phyloP scores from a whole-genome alignment of 176 grass and related monocot genomes.

The Oryza brachyantha region DNA sequence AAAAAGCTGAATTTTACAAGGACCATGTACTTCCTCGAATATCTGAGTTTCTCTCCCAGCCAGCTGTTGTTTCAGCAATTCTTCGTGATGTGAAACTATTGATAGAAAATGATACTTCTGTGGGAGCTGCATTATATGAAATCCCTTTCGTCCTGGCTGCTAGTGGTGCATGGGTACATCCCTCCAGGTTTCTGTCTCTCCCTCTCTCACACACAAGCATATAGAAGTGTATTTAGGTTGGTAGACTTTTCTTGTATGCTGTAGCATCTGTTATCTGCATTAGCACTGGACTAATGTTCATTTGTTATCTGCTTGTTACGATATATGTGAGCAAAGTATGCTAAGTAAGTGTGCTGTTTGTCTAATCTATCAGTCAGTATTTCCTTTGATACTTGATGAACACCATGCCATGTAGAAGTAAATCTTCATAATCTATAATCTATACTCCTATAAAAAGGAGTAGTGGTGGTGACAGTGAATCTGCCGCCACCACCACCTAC shows the following conservation, averaged over 20 bases:
- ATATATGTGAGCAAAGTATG: background rate
- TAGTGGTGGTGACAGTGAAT: too few relatives aligned
- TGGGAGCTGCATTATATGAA: conserved; percentile 50
- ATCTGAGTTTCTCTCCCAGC: conserved; percentile 75
- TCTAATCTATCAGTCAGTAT: background rate
- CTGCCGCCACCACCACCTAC: too few relatives aligned
- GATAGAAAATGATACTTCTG: conserved; percentile 53
- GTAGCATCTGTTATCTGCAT: conserved; percentile 1
- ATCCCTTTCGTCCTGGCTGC: conserved; percentile 69
- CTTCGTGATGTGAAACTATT: conserved; percentile 70
- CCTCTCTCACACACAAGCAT: background rate
- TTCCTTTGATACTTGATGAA: background rate
- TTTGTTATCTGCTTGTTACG: background rate
- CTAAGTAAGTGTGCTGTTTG: background rate
- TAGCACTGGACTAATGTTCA: background rate
- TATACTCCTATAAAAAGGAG: too few relatives aligned
- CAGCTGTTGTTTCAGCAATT: conserved; percentile 80
- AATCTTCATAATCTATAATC: background rate
- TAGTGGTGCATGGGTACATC: conserved; percentile 75
- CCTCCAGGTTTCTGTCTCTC: conserved; percentile 58
- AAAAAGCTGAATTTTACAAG: conserved; percentile 90
- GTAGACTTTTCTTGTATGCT: conserved; percentile 6
- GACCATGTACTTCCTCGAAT: conserved; percentile 82
- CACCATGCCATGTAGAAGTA: background rate
- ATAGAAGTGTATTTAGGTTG: conserved; percentile 23